Conservation (phyloP, 371 early-diverging fungal genomes). For the Rhizopus delemar region DNA sequence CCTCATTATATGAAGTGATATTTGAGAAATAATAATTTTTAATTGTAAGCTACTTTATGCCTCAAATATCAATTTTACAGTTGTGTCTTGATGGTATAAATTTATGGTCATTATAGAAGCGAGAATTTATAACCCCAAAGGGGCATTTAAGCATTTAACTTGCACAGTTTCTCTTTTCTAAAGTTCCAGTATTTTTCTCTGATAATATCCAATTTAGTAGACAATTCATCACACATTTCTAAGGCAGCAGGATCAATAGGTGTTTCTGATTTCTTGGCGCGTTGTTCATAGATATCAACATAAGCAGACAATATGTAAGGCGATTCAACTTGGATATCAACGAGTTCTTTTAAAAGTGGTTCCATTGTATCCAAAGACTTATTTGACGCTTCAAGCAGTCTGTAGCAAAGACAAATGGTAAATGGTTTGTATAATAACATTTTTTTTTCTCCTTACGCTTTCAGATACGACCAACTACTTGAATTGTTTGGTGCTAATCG, state of each 20-base stretch:
- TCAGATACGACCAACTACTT: constrained; percentile 86
- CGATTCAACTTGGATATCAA: constrained; percentile 41
- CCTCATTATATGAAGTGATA: too few relatives aligned
- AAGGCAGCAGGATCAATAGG: constrained; percentile 44
- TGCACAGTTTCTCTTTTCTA: constrained; percentile 48
- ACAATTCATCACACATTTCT: constrained; percentile 60
- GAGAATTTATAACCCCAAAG: too few relatives aligned
- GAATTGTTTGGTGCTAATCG: constrained; percentile 82
- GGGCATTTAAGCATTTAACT: background rate
- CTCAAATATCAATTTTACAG: too few relatives aligned
- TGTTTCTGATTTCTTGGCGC: constrained; percentile 38
- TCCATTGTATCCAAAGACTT: constrained; percentile 41
- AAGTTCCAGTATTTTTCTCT: constrained; percentile 78
- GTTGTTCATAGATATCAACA: constrained; percentile 70
- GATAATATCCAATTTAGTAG: constrained; percentile 64
- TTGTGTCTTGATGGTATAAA: too few relatives aligned
- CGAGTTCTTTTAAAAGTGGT: constrained; percentile 51
- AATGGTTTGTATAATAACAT: background rate
- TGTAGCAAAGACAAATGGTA: constrained; percentile 15
- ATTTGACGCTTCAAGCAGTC: constrained; percentile 49
- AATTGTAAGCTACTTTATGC: too few relatives aligned
- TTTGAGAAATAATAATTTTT: too few relatives aligned
- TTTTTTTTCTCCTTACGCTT: constrained; percentile 51
- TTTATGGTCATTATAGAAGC: too few relatives aligned
- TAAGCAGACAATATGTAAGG: constrained; percentile 64